Evolutionary conservation across 352 stramenopile species (phyloP).

Genomic region (Globisporangium nunn): DNA sequence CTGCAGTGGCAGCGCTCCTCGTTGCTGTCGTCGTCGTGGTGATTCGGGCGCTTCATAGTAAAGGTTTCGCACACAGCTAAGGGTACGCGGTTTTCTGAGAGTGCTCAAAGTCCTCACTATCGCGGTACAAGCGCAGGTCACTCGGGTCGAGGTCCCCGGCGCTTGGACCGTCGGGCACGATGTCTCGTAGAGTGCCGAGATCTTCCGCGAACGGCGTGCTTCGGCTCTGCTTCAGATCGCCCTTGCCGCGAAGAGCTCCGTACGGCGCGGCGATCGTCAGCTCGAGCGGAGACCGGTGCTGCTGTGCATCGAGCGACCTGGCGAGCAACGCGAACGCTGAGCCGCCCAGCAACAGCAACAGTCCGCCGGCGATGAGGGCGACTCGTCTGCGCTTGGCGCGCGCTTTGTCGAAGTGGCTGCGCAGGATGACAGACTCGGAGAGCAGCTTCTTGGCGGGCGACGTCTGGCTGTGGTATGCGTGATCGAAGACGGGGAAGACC

Average conservation of each 20-base stretch:
- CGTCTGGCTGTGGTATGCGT: constrained; percentile 12
- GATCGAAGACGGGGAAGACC: constrained; percentile 8
- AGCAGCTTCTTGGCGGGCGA: constrained; percentile 5
- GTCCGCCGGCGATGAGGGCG: not conserved
- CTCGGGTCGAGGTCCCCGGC: constrained; percentile 10
- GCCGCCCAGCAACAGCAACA: constrained; percentile 5
- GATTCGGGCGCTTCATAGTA: too few relatives aligned
- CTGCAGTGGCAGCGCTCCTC: not conserved
- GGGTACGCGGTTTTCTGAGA: not conserved
- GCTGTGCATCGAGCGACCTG: constrained; percentile 3
- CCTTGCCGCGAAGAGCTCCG: constrained; percentile 9
- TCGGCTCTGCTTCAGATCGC: constrained; percentile 8
- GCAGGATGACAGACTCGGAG: constrained; percentile 12
- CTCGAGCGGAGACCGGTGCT: constrained; percentile 5
- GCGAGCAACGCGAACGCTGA: constrained; percentile 1
- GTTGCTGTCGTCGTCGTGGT: not conserved
- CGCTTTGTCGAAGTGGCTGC: constrained; percentile 10
- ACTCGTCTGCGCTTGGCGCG: constrained; percentile 1
- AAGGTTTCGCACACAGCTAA: not conserved
- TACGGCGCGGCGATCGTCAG: constrained; percentile 11
- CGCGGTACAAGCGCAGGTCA: not conserved
- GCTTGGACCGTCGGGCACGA: not conserved
- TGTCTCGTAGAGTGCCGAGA: not conserved
- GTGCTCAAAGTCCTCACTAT: not conserved
- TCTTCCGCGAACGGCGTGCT: constrained; percentile 1